Evolutionary conservation across 352 stramenopile genomes (phyloP), one percentile per base, ranked within the genome.

Genomic region (Phytophthora sansomeana): DNA sequence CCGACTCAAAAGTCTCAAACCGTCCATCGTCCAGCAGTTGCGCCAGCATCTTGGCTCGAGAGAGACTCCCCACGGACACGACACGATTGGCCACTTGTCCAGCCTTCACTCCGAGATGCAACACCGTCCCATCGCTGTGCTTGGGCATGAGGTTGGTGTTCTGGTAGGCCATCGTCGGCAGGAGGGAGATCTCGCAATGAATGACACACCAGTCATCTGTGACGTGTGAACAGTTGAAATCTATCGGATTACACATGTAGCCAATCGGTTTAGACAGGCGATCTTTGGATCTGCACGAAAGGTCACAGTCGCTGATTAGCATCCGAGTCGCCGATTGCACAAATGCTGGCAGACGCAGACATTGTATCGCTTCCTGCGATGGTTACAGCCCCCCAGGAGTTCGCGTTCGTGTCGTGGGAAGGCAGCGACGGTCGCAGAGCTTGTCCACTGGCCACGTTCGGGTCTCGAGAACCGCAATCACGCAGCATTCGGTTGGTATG

Each of bases 371-470:
- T 65, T 14, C 14, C 58, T 58, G 44, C 41, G 44, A 58, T 53
- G 55, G 26, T 30, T 26, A 24, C 58, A 42, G 19, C 29, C 7
- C 16, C 73, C 17, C 77, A 76, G 48, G 49, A 66, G 30, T 82
- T 78, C 54, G 81, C 73, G 33, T 88, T 89, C 72, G 51, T 89
- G 26, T 81, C 81, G 42, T 92, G 81, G 83, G 74, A 87, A 39
- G 67, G 67, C 52, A 67, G 63, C 21, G 52, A 63, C 21, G 79
- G 78, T 4, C 78, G 69, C 11, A 61, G 76, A 33, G 66, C 67
- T 28, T 89, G 79, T 73, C 74, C 83, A n/a, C 50, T 93, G 24
- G 83, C 81, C 28, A 81, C 78, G 7, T 93, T 93, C 55, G 85
- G 83, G 16, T 68, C 48, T 11, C 81, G 70, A 51, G 39, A 53